Evolutionary conservation across 2,329 filamentous ascomycete genomes (phyloP), one percentile per base, ranked within the genome.

Genomic region (Phaeosphaeria sp.): DNA sequence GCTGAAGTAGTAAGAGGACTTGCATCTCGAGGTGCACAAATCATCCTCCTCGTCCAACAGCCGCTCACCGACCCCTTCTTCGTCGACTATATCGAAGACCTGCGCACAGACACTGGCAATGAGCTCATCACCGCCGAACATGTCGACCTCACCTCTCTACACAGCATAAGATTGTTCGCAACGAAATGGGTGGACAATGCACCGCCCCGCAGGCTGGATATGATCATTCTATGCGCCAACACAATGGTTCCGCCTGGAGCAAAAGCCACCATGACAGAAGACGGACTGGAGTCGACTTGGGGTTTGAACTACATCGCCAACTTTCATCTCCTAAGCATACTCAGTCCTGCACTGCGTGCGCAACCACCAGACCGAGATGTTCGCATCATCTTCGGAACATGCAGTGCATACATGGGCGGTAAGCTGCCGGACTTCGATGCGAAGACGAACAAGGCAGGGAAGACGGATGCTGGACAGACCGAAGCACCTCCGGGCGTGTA

Each of bases 151-250:
- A 81, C 89, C 13, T 94, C 90, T 17, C 82, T 99, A n/a, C 88
- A 97, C 76, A 96, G 91, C 76, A 89, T 99, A 68, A 90, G 95
- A 41, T 85, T 89, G 62, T 99, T 99, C 75, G 95, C 95, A 13
- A 99, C 95, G 0, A 94, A 92, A 81, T 99, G 96, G 94, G 92
- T 99, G 65, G 94, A 99, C 77, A 98, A 97, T 76, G 87, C 91
- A 21, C 94, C 95, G 2, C 92, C 93, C 9, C 85, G 96, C 55
- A 84, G 96, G 48, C 81, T 99, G 6, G 95, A 99, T 76, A 93
- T 94, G 88, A 82, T 99, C 47, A 86, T 99, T 20, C 84, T 99
- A 18, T 97, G 93, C 76, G 95, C 90, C 10, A 90, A 90, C 46
- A 90, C 89, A 0, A 81, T 93, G 65, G 91, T 90, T 4, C 89